Evolutionary conservation across 345 rosid species (phyloP).

Genomic region (Ceriops decandra): DNA sequence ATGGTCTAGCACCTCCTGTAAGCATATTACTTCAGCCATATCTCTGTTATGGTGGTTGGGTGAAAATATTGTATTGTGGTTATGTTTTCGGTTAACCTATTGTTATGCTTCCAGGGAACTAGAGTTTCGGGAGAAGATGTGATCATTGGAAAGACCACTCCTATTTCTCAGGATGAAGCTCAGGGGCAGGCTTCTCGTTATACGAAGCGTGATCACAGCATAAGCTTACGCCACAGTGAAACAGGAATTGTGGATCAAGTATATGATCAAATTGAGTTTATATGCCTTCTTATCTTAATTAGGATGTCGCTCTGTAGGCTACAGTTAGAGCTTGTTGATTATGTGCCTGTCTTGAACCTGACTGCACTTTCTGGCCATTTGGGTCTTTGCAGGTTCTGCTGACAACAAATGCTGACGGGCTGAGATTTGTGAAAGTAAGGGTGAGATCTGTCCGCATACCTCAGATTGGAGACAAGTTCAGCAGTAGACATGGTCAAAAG

Average conservation of each 20-base stretch:
- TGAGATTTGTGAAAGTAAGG: constrained; percentile 97
- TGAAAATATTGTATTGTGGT: neutral
- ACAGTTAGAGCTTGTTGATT: neutral
- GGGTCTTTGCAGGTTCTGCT: constrained; percentile 58
- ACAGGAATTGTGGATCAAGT: constrained; percentile 98
- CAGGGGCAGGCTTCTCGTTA: constrained; percentile 82
- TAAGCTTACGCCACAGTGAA: constrained; percentile 95
- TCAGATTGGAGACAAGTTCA: constrained; percentile 96
- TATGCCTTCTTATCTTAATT: neutral
- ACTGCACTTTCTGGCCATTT: neutral
- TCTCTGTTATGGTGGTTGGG: neutral
- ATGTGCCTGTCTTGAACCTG: neutral
- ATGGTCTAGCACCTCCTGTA: constrained; percentile 99
- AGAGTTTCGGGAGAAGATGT: constrained; percentile 98
- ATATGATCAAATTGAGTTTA: constrained; percentile 21
- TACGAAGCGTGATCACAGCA: constrained; percentile 89
- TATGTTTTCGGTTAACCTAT: neutral
- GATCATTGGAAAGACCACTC: constrained; percentile 93
- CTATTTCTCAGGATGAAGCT: constrained; percentile 83
- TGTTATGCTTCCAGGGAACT: constrained; percentile 55
- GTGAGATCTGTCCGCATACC: constrained; percentile 95
- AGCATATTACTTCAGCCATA: constrained; percentile 23
- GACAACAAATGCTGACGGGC: constrained; percentile 97
- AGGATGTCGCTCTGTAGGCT: constrained; percentile 1
- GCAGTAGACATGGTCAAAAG: constrained; percentile 99